A percentile compares a stretch with the other conserved stretches of the same genome.
phyloP scores from a whole-genome alignment of 2,329 filamentous ascomycete genomes.

The Phyllosticta citribraziliensis region DNA sequence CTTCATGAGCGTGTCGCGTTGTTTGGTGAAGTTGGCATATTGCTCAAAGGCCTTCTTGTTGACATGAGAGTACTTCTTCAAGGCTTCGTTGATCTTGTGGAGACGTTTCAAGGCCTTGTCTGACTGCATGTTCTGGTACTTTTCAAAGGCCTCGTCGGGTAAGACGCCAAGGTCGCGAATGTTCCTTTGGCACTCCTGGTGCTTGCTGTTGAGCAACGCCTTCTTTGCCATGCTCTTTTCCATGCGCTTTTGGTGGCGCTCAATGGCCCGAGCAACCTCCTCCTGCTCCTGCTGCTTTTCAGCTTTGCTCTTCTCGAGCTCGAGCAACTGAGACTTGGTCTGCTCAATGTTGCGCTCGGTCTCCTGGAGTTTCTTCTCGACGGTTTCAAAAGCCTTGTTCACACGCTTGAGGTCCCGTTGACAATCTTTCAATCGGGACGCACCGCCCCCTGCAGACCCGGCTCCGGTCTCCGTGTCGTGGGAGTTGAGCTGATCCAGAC shows the following conservation, averaged over 20 bases:
- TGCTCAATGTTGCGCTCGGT: constrained; percentile 65
- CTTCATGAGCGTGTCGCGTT: constrained; percentile 77
- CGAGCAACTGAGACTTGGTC: constrained; percentile 42
- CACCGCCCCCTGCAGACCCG: constrained; percentile 45
- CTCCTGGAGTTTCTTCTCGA: constrained; percentile 61
- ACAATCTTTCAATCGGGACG: constrained; percentile 61
- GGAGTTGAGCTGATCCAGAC: constrained; percentile 74
- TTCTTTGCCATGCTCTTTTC: constrained; percentile 89
- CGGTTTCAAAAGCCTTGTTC: constrained; percentile 54
- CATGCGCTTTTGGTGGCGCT: constrained; percentile 78
- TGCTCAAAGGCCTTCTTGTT: constrained; percentile 99
- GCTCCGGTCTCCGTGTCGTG: constrained; percentile 59
- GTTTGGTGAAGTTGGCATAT: constrained; percentile 92
- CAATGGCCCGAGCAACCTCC: constrained; percentile 66
- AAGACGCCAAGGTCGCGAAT: constrained; percentile 90
- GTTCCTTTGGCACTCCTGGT: constrained; percentile 72
- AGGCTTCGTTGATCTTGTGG: constrained; percentile 80
- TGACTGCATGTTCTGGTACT: constrained; percentile 74
- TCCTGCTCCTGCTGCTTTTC: constrained; percentile 64
- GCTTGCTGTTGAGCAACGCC: constrained; percentile 65
- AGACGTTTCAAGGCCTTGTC: constrained; percentile 59
- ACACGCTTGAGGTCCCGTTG: constrained; percentile 74
- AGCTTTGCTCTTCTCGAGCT: constrained; percentile 48
- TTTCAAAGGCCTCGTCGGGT: constrained; percentile 86
- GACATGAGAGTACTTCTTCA: constrained; percentile 96